These are phyloP conservation scores for Lichtheimia hyalospora DNA, from an alignment of 371 early-diverging fungal genomes.

Conservation along the genomic window DNA sequence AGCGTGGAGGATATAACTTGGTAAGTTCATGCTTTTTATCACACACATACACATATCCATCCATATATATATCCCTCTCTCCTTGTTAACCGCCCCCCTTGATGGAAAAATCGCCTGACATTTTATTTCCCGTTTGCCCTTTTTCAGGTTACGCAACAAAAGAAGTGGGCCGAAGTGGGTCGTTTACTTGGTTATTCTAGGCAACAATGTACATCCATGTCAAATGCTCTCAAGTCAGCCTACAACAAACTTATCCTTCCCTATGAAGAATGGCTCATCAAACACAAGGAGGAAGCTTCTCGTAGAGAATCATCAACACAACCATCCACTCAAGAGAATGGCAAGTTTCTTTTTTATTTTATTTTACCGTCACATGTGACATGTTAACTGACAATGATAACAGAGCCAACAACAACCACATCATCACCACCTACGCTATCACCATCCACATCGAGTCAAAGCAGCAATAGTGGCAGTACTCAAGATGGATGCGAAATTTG, in stretches of 20 bases:
- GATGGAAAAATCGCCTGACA: constrained; percentile 10
- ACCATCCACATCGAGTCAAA: neutral
- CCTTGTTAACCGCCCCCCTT: too few relatives aligned
- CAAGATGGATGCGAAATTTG: constrained; percentile 62
- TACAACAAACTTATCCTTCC: constrained; percentile 83
- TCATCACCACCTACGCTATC: neutral
- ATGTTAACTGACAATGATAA: too few relatives aligned
- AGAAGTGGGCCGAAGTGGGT: constrained; percentile 91
- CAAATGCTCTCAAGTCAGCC: constrained; percentile 79
- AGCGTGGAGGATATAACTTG: constrained; percentile 76
- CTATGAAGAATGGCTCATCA: constrained; percentile 77
- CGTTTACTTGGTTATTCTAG: constrained; percentile 74
- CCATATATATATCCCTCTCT: too few relatives aligned
- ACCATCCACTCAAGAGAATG: neutral
- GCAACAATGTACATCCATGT: constrained; percentile 80
- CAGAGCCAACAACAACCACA: neutral
- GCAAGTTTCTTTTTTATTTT: too few relatives aligned
- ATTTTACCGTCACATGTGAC: too few relatives aligned
- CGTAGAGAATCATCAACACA: neutral
- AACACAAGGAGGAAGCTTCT: constrained; percentile 30
- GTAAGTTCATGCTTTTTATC: constrained; percentile 37
- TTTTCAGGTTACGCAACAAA: constrained; percentile 69
- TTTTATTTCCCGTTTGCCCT: constrained; percentile 8
- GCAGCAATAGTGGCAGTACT: too few relatives aligned
- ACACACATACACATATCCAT: too few relatives aligned